These are phyloP conservation scores for Phlyctochytrium planicorne DNA, from an alignment of 192 early-diverging fungal species.

Conservation along the genomic window DNA sequence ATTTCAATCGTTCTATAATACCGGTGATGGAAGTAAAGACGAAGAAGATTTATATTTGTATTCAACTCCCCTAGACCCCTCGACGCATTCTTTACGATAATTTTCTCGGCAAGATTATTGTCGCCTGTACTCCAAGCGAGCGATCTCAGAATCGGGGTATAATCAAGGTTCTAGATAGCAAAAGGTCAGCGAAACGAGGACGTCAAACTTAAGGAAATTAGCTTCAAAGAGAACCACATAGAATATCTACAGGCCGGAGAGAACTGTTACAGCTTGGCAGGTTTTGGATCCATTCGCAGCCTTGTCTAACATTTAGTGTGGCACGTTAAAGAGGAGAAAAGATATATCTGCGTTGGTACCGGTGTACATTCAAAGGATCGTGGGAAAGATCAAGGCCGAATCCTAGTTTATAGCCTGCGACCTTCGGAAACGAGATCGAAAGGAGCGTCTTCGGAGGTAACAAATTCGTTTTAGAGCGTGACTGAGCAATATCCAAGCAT, in stretches of 20 bases:
- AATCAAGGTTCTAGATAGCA: constrained; percentile 32
- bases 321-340: constrained; percentile 46
- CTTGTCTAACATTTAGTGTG: constrained; percentile 24
- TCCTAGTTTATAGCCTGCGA: constrained; percentile 47
- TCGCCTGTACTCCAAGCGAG: constrained; percentile 22
- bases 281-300: constrained; percentile 15
- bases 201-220: constrained; percentile 3
- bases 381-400: constrained; percentile 18
- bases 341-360: constrained; percentile 50
- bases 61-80: constrained; percentile 22
- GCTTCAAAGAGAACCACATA: constrained; percentile 31
- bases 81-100: constrained; percentile 41
- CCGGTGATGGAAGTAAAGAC: too few species aligned
- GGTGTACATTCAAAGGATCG: constrained; percentile 23
- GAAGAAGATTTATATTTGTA: too few species aligned
- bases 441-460: neutral
- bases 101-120: constrained; percentile 23
- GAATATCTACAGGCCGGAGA: constrained; percentile 27
- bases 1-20: too few species aligned
- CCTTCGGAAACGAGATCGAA: neutral
- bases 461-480: too few species aligned
- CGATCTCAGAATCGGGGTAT: constrained; percentile 13
- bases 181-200: constrained; percentile 17
- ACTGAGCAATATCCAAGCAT: neutral
- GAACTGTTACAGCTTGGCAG: constrained; percentile 27